These are phyloP conservation scores for Cyberlindnera saturnus DNA, from an alignment of 805 yeast species.

Conservation along the genomic window DNA sequence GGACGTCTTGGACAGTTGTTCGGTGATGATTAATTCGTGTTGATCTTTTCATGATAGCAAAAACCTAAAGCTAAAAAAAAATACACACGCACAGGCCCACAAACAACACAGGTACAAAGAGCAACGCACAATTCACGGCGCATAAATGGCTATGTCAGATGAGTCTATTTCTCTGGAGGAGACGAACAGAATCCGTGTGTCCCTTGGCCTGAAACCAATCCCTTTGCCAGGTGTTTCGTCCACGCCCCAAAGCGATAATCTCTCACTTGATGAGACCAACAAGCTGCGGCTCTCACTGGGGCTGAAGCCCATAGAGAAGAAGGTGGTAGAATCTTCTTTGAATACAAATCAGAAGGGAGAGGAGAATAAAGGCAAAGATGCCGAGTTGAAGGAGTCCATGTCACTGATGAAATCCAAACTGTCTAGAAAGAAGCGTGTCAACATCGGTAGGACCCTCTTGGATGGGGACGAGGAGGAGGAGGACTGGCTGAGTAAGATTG, in stretches of 20 bases:
- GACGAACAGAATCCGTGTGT: conserved; percentile 46
- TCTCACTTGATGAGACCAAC: conserved; percentile 17
- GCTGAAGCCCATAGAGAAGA: conserved; percentile 15
- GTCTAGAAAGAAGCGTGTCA: conserved; percentile 11
- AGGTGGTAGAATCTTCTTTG: not conserved
- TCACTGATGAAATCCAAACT: conserved; percentile 6
- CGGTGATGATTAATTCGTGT: too few relatives aligned
- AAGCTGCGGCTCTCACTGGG: conserved; percentile 20
- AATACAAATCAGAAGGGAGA: conserved; percentile 5
- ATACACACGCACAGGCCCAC: too few relatives aligned
- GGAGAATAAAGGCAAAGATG: conserved; percentile 5
- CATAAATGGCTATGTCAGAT: conserved; percentile 6
- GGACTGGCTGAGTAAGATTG: conserved; percentile 21
- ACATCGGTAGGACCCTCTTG: conserved; percentile 7
- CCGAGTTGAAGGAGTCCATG: conserved; percentile 11
- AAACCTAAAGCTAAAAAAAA: too few relatives aligned
- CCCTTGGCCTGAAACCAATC: conserved; percentile 50
- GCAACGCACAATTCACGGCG: not conserved
- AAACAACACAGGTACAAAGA: too few relatives aligned
- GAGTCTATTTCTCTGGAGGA: conserved; percentile 38
- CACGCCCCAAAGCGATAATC: not conserved
- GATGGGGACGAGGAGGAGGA: conserved; percentile 7
- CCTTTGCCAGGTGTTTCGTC: conserved; percentile 16
- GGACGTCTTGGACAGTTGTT: not conserved
- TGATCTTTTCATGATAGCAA: too few relatives aligned